These are phyloP conservation scores for Euphorbia celastroides DNA, from an alignment of 441 rosid species.

Conservation along the genomic window DNA sequence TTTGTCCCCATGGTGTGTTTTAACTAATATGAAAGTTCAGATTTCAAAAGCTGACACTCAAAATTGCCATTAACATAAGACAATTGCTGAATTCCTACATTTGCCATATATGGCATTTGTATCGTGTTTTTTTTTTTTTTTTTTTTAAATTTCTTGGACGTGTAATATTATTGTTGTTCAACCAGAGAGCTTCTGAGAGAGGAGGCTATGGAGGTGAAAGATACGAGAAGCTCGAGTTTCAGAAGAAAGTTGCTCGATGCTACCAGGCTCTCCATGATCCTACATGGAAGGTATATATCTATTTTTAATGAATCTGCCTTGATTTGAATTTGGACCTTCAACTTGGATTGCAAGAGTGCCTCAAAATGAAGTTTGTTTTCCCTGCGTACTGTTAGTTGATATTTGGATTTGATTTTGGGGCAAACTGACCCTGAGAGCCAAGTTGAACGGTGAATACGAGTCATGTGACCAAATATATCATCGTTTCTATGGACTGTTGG, in stretches of 20 bases:
- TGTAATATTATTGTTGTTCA: conserved; percentile 4
- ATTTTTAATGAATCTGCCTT: neutral
- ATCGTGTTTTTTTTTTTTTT: neutral
- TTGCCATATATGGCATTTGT: neutral
- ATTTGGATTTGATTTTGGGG: neutral
- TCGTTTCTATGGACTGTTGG: no score
- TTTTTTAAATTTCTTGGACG: neutral
- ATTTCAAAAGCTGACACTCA: neutral
- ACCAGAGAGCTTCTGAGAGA: conserved; percentile 85
- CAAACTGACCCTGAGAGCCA: neutral
- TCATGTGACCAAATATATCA: no score
- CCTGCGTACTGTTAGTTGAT: no score
- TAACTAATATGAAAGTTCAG: neutral
- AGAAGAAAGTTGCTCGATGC: conserved; percentile 58
- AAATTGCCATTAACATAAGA: neutral
- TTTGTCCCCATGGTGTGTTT: neutral
- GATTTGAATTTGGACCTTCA: neutral
- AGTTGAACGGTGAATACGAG: neutral
- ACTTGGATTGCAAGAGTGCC: neutral
- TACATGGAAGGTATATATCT: conserved; percentile 68
- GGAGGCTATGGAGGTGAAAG: conserved; percentile 96
- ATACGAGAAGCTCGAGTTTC: conserved; percentile 81
- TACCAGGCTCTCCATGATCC: conserved; percentile 59
- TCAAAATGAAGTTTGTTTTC: neutral
- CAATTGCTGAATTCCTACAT: neutral